These are phyloP conservation scores for Adiantum capillusveneris DNA, from an alignment of 75 land plant species.

Conservation along the genomic window DNA sequence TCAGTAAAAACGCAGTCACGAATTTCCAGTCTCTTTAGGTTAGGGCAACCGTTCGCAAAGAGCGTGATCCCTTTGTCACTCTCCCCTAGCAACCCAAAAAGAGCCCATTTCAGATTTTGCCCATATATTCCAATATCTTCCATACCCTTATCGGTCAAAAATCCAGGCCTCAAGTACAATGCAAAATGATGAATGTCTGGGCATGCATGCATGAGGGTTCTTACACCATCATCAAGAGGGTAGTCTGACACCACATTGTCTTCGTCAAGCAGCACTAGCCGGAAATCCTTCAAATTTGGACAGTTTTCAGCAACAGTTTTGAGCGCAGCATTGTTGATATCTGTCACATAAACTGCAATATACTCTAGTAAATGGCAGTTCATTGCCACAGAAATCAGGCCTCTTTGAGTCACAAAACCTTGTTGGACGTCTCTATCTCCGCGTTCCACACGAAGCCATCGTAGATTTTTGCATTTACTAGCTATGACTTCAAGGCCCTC, in stretches of 20 bases:
- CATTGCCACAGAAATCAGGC: slow-evolving; percentile 54
- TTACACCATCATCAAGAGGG: slow-evolving; percentile 93
- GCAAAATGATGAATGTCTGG: slow-evolving; percentile 57
- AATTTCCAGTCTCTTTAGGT: slow-evolving; percentile 70
- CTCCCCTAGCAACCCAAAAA: slow-evolving; percentile 79
- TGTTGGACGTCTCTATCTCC: slow-evolving; percentile 70
- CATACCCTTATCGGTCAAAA: slow-evolving; percentile 71
- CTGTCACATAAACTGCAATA: slow-evolving; percentile 70
- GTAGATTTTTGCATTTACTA: slow-evolving; percentile 56
- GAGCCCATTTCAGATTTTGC: slow-evolving; percentile 75
- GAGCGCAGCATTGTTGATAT: slow-evolving; percentile 69
- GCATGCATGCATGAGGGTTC: slow-evolving; percentile 65
- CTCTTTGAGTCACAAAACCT: slow-evolving; percentile 68
- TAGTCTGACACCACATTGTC: slow-evolving; percentile 49
- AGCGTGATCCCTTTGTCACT: slow-evolving; percentile 55
- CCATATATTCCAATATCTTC: slow-evolving; percentile 73
- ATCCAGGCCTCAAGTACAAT: slow-evolving; percentile 68
- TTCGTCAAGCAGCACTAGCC: slow-evolving; percentile 69
- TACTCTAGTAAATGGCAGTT: slow-evolving; percentile 67
- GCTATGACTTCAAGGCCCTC: slow-evolving; percentile 73
- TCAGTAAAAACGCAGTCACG: slow-evolving; percentile 82
- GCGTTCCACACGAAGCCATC: slow-evolving; percentile 72
- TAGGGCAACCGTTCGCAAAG: slow-evolving; percentile 66
- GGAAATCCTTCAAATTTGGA: slow-evolving; percentile 67
- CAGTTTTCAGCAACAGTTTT: slow-evolving; percentile 50